These are phyloP conservation scores for Kwoniella dendrophila DNA, from an alignment of 768 basidiomycete genomes.

Conservation along the genomic window DNA sequence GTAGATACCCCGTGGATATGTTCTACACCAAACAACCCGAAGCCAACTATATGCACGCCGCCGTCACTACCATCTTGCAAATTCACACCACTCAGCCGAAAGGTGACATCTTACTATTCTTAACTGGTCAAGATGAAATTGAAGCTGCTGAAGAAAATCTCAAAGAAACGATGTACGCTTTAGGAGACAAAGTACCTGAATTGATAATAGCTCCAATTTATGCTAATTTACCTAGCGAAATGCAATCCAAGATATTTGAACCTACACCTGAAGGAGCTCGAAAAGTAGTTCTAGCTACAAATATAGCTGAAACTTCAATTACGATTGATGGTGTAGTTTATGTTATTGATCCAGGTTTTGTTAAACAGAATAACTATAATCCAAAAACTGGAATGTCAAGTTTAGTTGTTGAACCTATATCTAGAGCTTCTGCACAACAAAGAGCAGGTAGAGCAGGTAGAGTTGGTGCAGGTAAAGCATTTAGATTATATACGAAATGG, in stretches of 20 bases:
- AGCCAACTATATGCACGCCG: conserved; percentile 97
- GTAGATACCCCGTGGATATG: conserved; percentile 95
- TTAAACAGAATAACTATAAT: conserved; percentile 99
- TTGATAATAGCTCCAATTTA: conserved; percentile 97
- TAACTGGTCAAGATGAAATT: conserved; percentile 99
- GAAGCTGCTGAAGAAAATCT: conserved; percentile 96
- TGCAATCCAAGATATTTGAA: conserved; percentile 99
- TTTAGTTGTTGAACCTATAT: conserved; percentile 92
- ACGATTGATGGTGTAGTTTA: conserved; percentile 99
- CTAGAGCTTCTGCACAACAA: conserved; percentile 95
- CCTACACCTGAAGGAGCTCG: conserved; percentile 94
- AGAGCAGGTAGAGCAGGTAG: conserved; percentile 95
- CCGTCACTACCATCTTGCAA: conserved; percentile 98
- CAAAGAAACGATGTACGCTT: conserved; percentile 87
- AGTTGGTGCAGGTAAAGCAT: conserved; percentile 96
- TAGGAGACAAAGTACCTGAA: conserved; percentile 94
- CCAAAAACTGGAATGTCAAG: conserved; percentile 98
- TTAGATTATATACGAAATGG: conserved; percentile 99
- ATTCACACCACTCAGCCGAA: conserved; percentile 98
- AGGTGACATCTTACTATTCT: conserved; percentile 95
- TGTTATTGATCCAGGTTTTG: conserved; percentile 98
- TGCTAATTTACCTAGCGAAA: conserved; percentile 96
- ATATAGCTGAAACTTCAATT: conserved; percentile 99
- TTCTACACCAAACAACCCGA: conserved; percentile 99
- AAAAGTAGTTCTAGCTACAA: conserved; percentile 97